A percentile compares a stretch with the other conserved stretches of the same genome.
Conservation (phyloP, 495 filamentous ascomycete species). For the Niebla homalea region DNA sequence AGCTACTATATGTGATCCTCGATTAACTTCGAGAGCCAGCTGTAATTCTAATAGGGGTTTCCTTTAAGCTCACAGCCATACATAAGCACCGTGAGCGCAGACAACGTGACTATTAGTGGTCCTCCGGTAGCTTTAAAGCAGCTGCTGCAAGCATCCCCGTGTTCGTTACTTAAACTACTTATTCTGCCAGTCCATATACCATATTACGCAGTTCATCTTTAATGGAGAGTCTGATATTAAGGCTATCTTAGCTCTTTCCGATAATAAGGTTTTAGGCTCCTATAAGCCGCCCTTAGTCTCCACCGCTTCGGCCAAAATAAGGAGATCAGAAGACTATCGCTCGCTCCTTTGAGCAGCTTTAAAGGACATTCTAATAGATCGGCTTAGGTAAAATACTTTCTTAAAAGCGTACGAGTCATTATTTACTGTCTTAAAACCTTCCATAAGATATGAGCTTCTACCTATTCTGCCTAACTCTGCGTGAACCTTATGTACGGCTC, state of each 20-base stretch:
- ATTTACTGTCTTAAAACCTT: neutral
- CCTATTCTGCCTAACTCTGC: neutral
- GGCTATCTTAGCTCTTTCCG: neutral
- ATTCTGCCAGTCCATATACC: slow-evolving; percentile 59
- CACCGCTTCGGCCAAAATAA: neutral
- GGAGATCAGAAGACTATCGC: neutral
- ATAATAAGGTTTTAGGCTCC: neutral
- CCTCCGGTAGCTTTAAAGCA: slow-evolving; percentile 49
- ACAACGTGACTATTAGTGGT: slow-evolving; percentile 62
- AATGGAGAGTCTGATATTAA: slow-evolving; percentile 43
- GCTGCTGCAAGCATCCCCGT: slow-evolving; percentile 38
- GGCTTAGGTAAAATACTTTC: neutral
- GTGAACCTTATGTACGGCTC: neutral
- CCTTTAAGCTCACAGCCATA: slow-evolving; percentile 51
- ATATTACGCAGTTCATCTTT: slow-evolving; percentile 68
- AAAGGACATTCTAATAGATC: neutral
- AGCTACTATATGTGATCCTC: neutral
- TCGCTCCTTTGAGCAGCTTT: neutral
- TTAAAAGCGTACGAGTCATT: neutral
- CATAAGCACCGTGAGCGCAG: slow-evolving; percentile 58
- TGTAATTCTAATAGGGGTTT: slow-evolving; percentile 31
- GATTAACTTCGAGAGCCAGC: neutral
- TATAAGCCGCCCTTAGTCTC: neutral
- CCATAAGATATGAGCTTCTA: neutral
- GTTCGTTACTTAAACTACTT: neutral